Percentiles rank a stretch among this genome's conserved stretches.
These are phyloP conservation scores for Ciborinia camelliae DNA, from an alignment of 2,329 filamentous ascomycete genomes.

Conservation along the genomic window DNA sequence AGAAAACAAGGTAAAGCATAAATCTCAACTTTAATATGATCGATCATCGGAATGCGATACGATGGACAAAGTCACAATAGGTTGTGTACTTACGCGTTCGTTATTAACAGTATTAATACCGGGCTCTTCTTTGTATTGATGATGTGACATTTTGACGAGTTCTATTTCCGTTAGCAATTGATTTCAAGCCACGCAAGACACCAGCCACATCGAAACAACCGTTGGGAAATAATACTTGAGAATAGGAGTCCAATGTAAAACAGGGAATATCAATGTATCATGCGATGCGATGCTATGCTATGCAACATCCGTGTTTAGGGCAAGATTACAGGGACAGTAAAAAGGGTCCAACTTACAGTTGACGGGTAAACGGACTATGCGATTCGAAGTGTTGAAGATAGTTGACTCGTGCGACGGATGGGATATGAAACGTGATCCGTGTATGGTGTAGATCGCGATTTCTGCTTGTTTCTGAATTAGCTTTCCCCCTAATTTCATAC, in stretches of 20 bases:
- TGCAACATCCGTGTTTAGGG: conserved; percentile 32
- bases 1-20: neutral
- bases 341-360: conserved; percentile 29
- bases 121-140: conserved; percentile 47
- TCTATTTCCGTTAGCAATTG: conserved; percentile 27
- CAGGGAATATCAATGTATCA: conserved; percentile 25
- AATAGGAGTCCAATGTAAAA: conserved; percentile 20
- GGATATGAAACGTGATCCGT: conserved; percentile 29
- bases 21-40: conserved; percentile 6
- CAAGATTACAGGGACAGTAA: conserved; percentile 21
- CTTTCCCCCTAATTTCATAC: conserved; percentile 20
- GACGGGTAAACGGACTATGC: neutral
- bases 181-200: conserved; percentile 22
- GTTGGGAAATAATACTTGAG: conserved; percentile 1
- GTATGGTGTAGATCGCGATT: conserved; percentile 21
- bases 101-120: conserved; percentile 35
- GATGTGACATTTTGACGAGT: conserved; percentile 34
- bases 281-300: conserved; percentile 27
- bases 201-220: conserved; percentile 14
- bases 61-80: conserved; percentile 24
- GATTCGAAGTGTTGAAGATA: conserved; percentile 1
- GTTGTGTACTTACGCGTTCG: conserved; percentile 45
- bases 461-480: conserved; percentile 28
- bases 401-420: conserved; percentile 20
- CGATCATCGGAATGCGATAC: conserved; percentile 5